Conservation (phyloP, 345 rosid species). For the Noccaea bulbosa region DNA sequence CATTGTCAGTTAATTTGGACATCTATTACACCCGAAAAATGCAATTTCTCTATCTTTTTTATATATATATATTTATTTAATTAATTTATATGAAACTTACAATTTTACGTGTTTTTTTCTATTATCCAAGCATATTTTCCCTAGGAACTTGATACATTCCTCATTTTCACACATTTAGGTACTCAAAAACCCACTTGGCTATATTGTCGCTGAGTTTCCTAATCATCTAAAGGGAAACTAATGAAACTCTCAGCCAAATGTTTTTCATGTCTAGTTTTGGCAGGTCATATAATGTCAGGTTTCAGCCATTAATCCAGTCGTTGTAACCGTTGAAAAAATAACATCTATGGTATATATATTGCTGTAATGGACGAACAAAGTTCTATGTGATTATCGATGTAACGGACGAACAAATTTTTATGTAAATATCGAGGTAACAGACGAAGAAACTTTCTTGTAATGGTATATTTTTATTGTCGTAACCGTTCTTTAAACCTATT, state of each 20-base stretch:
- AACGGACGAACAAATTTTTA: too few relatives aligned
- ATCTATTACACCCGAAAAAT: too few relatives aligned
- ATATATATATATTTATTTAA: neutral
- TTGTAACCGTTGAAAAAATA: slow-evolving; percentile 15
- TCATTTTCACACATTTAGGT: slow-evolving; percentile 39
- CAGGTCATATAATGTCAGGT: slow-evolving; percentile 24
- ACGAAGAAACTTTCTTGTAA: neutral
- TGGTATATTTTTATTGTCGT: neutral
- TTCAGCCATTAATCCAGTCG: slow-evolving; percentile 2
- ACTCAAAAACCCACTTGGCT: slow-evolving; percentile 28
- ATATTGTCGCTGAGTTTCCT: slow-evolving; percentile 12
- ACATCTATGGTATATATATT: neutral
- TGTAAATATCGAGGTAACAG: neutral
- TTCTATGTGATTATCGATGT: too few relatives aligned
- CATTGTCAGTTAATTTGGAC: too few relatives aligned
- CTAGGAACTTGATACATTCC: slow-evolving; percentile 44
- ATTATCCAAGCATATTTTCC: slow-evolving; percentile 11
- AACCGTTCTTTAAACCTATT: neutral
- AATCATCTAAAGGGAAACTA: slow-evolving; percentile 5
- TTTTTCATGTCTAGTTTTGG: slow-evolving; percentile 22
- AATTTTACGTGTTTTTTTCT: slow-evolving; percentile 1
- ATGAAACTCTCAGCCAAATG: slow-evolving; percentile 1
- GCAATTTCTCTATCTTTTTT: too few relatives aligned
- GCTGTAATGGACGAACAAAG: neutral
- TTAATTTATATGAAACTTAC: neutral